A percentile compares a stretch with the other conserved stretches of the same genome.
These are phyloP conservation scores for Aspergillus unguis DNA, from an alignment of 2,329 filamentous ascomycete species.

Conservation along the genomic window DNA sequence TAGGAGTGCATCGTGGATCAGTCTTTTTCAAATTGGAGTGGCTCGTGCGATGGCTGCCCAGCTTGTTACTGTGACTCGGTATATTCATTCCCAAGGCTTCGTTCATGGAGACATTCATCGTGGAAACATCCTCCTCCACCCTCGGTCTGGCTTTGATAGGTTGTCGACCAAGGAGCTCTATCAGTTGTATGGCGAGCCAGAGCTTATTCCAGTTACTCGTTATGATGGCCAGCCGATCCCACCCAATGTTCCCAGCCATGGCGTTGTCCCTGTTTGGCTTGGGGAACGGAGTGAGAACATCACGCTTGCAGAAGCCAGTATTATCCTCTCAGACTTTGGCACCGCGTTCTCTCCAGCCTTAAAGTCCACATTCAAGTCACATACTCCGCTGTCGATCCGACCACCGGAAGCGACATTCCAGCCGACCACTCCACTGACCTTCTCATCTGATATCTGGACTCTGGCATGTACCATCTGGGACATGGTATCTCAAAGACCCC, in stretches of 20 bases:
- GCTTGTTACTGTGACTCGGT: slow-evolving; percentile 20
- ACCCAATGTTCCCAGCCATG: slow-evolving; percentile 19
- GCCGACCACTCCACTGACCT: slow-evolving; percentile 30
- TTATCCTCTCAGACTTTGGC: slow-evolving; percentile 29
- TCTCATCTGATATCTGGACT: slow-evolving; percentile 39
- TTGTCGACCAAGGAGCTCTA: slow-evolving; percentile 22
- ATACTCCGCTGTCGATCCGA: slow-evolving; percentile 23
- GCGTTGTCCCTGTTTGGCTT: slow-evolving; percentile 17
- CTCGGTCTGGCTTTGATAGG: slow-evolving; percentile 16
- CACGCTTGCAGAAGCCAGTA: slow-evolving; percentile 20
- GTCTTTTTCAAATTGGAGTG: slow-evolving; percentile 14
- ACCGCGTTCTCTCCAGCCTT: slow-evolving; percentile 21
- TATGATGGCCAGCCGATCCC: slow-evolving; percentile 22
- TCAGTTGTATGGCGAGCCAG: slow-evolving; percentile 20
- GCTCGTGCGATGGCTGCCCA: slow-evolving; percentile 20
- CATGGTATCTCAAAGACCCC: slow-evolving; percentile 27
- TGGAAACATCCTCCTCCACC: slow-evolving; percentile 25
- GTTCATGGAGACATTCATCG: slow-evolving; percentile 29
- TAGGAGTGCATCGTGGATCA: slow-evolving; percentile 9
- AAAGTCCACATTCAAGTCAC: slow-evolving; percentile 15
- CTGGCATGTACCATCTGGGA: slow-evolving; percentile 38
- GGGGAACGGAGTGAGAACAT: slow-evolving; percentile 23
- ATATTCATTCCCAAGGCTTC: slow-evolving; percentile 26
- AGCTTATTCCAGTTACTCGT: slow-evolving; percentile 19
- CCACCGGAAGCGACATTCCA: slow-evolving; percentile 38